Base-by-base conservation (phyloP, 768 basidiomycete genomes). In the Termitomyces eurrhizus region DNA sequence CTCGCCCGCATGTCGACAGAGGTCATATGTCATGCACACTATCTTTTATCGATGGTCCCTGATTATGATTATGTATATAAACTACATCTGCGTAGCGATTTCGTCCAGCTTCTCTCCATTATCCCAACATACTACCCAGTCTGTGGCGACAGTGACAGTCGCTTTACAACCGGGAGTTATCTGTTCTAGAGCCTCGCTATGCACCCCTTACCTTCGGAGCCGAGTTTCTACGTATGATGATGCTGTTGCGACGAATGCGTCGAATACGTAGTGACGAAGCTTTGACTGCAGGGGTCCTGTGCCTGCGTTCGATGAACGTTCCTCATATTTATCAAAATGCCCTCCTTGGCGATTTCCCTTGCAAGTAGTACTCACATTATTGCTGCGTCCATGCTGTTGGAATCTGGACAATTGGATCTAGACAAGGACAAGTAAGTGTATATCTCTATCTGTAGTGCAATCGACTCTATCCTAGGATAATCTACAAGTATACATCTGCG, bases 271-370 rank as follows among this genome's bases (percentile, higher is more conserved):
- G 61, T 62, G 61, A 62, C 61, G 57, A 62, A 62, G 61, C 61
- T 62, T 62, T 35, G 61, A 62, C 57, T 62, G 61, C 57, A 53
- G 61, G 61, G 57, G 57, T 62, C 35, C 56, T 57, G 46, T 46
- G 57, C 32, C 52, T 58, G 42, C 51, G 52, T 32, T 55, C 52
- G 52, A 37, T 3, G 29, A 11, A 41, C 53, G 12, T 44, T 56
- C 3, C 35, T 7, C 7, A 2, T 50, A 9, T 26, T 21, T 11
- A 8, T 33, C n/a, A 16, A n/a, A 32, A 7, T 33, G 32, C 33
- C 7, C 16, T 33, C 29, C 18, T 29, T 16, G 29, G 13, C 13
- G 14, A 0, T 14, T 18, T 8, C 16, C 2, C 49, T 18, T 8
- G 21, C 45, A 24, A 42, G 1, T 39, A 13, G 29, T 29, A 29